Evolutionary conservation across 2,329 filamentous ascomycete species (phyloP).

Genomic region (Hypomyces perniciosus): DNA sequence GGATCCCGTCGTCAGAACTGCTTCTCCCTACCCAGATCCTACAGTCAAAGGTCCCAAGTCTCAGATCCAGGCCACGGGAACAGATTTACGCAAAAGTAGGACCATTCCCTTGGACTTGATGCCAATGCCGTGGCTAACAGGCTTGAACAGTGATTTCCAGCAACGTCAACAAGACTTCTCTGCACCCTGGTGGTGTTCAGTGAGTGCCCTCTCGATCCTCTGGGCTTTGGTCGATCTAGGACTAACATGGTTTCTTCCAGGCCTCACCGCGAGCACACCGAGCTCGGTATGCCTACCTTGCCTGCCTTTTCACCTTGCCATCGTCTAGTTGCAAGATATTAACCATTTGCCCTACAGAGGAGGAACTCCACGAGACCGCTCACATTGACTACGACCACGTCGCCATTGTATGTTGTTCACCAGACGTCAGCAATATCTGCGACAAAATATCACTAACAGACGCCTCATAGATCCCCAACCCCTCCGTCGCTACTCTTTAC

Average conservation of each 20-base stretch:
- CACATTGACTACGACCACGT: slow-evolving; percentile 99
- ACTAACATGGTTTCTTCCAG: slow-evolving; percentile 40
- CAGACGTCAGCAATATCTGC: no score
- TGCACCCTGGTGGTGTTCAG: slow-evolving; percentile 87
- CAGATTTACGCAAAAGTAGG: slow-evolving; percentile 39
- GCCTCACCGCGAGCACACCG: slow-evolving; percentile 82
- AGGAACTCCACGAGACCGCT: slow-evolving; percentile 93
- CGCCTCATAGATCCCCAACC: slow-evolving; percentile 65
- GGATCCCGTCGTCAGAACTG: slow-evolving; percentile 34
- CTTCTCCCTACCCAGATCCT: slow-evolving; percentile 34
- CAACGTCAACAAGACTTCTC: slow-evolving; percentile 82
- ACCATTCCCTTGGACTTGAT: slow-evolving; percentile 11
- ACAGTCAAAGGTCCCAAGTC: slow-evolving; percentile 35
- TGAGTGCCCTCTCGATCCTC: slow-evolving; percentile 45
- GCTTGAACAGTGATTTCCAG: slow-evolving; percentile 39
- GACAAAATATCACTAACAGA: neutral
- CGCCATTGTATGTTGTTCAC: slow-evolving; percentile 67
- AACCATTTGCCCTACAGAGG: slow-evolving; percentile 45
- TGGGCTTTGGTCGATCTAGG: slow-evolving; percentile 8
- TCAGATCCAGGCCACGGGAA: slow-evolving; percentile 31
- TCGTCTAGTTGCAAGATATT: neutral
- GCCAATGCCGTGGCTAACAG: slow-evolving; percentile 6
- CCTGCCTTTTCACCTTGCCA: slow-evolving; percentile 6
- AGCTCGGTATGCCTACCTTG: slow-evolving; percentile 55
- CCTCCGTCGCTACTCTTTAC: slow-evolving; percentile 90